Percentiles rank a stretch among this genome's conserved stretches.
Evolutionary conservation across 257 asterid genomes (phyloP).

Genomic region (Schizonepeta tenuifolia): DNA sequence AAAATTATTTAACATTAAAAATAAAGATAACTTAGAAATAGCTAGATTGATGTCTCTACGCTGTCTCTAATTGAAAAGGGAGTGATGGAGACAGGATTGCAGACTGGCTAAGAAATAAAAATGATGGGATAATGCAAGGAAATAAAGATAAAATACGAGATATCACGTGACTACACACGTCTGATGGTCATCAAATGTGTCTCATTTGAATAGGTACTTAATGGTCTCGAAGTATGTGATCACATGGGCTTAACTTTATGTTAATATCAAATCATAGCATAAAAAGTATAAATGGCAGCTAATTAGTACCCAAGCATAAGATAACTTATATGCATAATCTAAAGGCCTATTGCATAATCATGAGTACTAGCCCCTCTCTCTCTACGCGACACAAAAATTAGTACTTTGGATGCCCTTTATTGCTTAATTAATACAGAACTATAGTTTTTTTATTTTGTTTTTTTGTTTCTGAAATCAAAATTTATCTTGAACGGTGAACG

Average conservation of each 20-base stretch:
- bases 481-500: no score
- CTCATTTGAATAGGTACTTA: conserved; percentile 4
- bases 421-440: neutral
- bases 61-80: no score
- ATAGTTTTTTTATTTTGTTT: no score
- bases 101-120: no score
- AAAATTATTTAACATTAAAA: no score
- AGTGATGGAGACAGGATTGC: no score
- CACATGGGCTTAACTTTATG: conserved; percentile 49
- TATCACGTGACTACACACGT: conserved; percentile 37
- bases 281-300: conserved; percentile 41
- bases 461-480: neutral
- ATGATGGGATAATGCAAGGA: no score
- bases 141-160: no score
- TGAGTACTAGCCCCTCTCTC: conserved; percentile 8
- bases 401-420: conserved; percentile 30
- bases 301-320: conserved; percentile 28
- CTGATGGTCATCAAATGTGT: conserved; percentile 26
- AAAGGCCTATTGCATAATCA: conserved; percentile 32
- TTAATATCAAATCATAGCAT: conserved; percentile 44
- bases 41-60: no score
- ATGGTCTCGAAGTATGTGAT: conserved; percentile 42
- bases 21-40: no score
- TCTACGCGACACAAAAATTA: neutral
- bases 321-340: conserved; percentile 10